Evolutionary conservation across 2,329 filamentous ascomycete genomes (phyloP).

Genomic region (Fusarium succisae): DNA sequence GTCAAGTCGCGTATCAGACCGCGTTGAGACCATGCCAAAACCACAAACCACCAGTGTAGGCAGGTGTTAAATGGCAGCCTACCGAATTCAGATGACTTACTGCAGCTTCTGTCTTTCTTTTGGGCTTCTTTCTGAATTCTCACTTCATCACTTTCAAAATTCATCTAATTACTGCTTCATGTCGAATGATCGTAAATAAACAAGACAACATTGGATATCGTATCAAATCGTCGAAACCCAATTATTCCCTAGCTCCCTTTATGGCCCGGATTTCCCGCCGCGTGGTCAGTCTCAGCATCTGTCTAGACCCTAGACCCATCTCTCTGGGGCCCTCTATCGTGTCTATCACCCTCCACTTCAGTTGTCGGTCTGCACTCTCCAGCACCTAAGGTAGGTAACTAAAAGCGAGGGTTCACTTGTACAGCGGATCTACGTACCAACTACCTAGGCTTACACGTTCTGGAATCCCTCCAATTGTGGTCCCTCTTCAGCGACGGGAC

Average conservation of each 20-base stretch:
- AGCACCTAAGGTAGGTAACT: not conserved
- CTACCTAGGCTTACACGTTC: conserved; percentile 9
- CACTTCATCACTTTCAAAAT: not conserved
- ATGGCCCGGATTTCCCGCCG: conserved; percentile 34
- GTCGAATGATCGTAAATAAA: conserved; percentile 16
- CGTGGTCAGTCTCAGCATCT: conserved; percentile 31
- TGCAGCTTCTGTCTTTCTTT: not conserved
- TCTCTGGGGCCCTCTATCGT: conserved; percentile 3
- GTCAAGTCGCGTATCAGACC: conserved; percentile 33
- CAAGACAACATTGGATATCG: conserved; percentile 20
- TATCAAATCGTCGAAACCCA: conserved; percentile 20
- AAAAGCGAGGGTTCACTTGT: conserved; percentile 21
- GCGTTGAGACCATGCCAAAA: conserved; percentile 14
- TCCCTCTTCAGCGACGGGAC: conserved; percentile 1
- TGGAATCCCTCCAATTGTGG: conserved; percentile 30
- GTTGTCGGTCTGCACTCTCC: conserved; percentile 15
- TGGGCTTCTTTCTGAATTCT: not conserved
- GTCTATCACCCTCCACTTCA: conserved; percentile 16
- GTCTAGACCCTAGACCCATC: conserved; percentile 33
- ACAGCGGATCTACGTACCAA: not conserved
- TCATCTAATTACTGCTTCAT: not conserved
- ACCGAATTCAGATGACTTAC: not conserved
- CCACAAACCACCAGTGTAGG: conserved; percentile 13
- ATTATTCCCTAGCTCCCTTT: conserved; percentile 36
- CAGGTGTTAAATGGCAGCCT: not conserved